A percentile compares a stretch with the other conserved stretches of the same genome.
These are phyloP conservation scores for Stachybotrys echinatus DNA, from an alignment of 2,329 filamentous ascomycete genomes.

Conservation along the genomic window DNA sequence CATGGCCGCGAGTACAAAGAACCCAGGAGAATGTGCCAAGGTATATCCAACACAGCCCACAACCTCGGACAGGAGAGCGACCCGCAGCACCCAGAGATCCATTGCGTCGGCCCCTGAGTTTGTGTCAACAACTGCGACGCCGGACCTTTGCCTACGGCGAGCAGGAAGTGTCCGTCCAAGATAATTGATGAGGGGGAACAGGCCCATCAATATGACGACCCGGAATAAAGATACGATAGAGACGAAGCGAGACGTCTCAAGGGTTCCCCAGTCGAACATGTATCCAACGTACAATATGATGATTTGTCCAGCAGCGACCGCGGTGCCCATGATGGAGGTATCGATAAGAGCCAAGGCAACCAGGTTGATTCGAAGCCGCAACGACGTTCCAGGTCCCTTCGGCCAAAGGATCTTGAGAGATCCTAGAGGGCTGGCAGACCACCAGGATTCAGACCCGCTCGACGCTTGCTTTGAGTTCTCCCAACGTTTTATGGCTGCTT, in stretches of 20 bases:
- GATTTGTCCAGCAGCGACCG: constrained; percentile 76
- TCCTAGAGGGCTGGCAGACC: constrained; percentile 60
- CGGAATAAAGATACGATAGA: constrained; percentile 73
- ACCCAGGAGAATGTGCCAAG: constrained; percentile 50
- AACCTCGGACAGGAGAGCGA: constrained; percentile 71
- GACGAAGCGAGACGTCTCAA: constrained; percentile 76
- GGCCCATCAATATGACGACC: constrained; percentile 66
- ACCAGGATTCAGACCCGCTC: constrained; percentile 17
- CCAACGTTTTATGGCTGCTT: constrained; percentile 65
- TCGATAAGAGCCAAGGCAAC: constrained; percentile 75
- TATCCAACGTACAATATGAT: constrained; percentile 78
- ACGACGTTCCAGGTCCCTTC: constrained; percentile 54
- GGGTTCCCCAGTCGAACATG: constrained; percentile 75
- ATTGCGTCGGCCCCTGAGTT: constrained; percentile 69
- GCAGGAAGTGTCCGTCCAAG: constrained; percentile 58
- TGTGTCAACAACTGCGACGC: constrained; percentile 32
- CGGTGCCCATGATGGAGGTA: constrained; percentile 73
- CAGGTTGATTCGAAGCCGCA: constrained; percentile 70
- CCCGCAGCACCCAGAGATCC: constrained; percentile 71
- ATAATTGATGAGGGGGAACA: constrained; percentile 75
- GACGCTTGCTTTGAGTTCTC: constrained; percentile 36
- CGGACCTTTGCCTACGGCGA: constrained; percentile 30
- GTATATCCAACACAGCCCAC: constrained; percentile 73
- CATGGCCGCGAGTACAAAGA: constrained; percentile 69
- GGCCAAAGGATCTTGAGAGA: constrained; percentile 78